Evolutionary conservation across 257 asterid species (phyloP).

Genomic region (Nemophila menziesii): DNA sequence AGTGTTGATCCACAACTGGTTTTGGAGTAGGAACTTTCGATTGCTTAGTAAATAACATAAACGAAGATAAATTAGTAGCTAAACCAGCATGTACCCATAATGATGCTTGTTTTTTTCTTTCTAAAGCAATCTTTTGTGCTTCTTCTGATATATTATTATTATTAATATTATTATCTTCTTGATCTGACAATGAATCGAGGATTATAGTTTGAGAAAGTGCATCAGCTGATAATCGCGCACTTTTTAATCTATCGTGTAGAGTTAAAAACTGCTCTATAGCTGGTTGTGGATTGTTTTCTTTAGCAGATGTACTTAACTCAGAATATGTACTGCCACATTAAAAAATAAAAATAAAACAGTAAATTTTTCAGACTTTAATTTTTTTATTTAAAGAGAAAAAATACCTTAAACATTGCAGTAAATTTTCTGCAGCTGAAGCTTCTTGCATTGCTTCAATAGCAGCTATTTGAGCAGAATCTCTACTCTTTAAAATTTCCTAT

Average conservation of each 20-base stretch:
- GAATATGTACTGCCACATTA: conserved; percentile 58
- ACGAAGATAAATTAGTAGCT: conserved; percentile 61
- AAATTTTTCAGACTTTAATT: not conserved
- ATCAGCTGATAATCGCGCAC: conserved; percentile 56
- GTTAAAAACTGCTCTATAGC: conserved; percentile 82
- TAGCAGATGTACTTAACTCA: conserved; percentile 71
- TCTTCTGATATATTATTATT: conserved; percentile 69
- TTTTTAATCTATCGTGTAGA: conserved; percentile 53
- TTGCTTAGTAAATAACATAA: conserved; percentile 50
- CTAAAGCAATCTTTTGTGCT: conserved; percentile 37
- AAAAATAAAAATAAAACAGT: not conserved
- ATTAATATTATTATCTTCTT: conserved; percentile 48
- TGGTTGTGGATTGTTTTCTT: conserved; percentile 84
- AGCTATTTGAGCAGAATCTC: conserved; percentile 85
- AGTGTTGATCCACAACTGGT: conserved; percentile 30
- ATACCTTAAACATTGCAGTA: conserved; percentile 89
- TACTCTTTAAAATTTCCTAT: conserved; percentile 77
- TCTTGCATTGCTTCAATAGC: conserved; percentile 95
- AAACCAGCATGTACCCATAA: conserved; percentile 87
- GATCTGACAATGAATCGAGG: conserved; percentile 32
- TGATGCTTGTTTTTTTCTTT: conserved; percentile 65
- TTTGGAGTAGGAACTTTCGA: conserved; percentile 32
- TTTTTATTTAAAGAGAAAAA: conserved; percentile 6
- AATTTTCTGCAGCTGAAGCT: conserved; percentile 76
- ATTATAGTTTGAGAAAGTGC: conserved; percentile 49